Evolutionary conservation across 2,329 filamentous ascomycete species (phyloP).

Genomic region (Thelonectria blattea): DNA sequence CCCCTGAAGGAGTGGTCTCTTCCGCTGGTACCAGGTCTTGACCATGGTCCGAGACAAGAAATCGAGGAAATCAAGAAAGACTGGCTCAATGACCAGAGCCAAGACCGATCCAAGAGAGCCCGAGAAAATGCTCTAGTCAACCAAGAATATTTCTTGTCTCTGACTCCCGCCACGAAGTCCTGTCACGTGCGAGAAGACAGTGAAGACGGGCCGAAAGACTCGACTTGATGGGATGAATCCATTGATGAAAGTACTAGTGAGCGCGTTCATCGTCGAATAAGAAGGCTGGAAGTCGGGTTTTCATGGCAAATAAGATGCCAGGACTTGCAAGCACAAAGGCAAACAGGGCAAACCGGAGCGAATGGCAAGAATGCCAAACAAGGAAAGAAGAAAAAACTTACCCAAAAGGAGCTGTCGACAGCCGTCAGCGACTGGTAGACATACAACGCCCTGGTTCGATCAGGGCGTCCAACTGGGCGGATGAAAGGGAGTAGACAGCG

Average conservation of each 20-base stretch:
- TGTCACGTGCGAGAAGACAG: neutral
- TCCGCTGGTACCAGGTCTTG: neutral
- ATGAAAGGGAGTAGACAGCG: conserved; percentile 6
- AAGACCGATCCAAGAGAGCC: neutral
- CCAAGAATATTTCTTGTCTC: neutral
- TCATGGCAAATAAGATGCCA: neutral
- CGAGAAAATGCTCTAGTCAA: neutral
- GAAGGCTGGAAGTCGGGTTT: neutral
- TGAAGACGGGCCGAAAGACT: neutral
- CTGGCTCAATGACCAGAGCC: neutral
- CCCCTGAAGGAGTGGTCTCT: conserved; percentile 1
- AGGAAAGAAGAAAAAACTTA: conserved; percentile 35
- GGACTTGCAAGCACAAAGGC: neutral
- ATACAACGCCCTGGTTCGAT: conserved; percentile 43
- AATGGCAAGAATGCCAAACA: conserved; percentile 5
- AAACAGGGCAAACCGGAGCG: neutral
- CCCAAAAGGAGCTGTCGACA: conserved; percentile 38
- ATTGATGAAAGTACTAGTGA: neutral
- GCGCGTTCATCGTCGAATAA: neutral
- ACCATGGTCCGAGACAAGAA: neutral
- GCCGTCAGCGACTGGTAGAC: conserved; percentile 47
- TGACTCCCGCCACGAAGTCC: neutral
- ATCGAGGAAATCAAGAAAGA: neutral
- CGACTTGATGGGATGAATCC: neutral
- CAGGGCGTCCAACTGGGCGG: conserved; percentile 31